Base-by-base conservation (phyloP, 139 green algal species). In the Trebouxia sp. region DNA sequence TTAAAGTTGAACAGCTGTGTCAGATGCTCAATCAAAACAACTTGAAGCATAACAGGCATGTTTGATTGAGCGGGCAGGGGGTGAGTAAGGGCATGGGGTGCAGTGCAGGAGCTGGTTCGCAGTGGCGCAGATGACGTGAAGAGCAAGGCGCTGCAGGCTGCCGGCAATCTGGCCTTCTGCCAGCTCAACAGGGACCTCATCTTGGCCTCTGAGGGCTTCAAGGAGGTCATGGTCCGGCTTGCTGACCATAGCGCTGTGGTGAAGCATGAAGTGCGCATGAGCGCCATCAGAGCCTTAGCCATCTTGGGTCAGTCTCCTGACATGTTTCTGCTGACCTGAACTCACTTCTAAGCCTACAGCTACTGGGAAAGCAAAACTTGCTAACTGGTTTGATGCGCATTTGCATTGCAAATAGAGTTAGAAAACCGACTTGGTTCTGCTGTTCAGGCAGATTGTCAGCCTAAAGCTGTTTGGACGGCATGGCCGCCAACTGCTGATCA, bases 251-350 rank as follows among this genome's bases (percentile, higher is more conserved):
- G 51, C 35, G 14, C 43, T 75, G 70, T 62, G 45, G 38, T 65
- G 78, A 43, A 66, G 50, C 43, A 81, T 79, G 35, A 81, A 22
- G 77, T 85, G 45, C 38, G 87, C 50, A 48, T 86, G 38, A 79
- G 85, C 10, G 92, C 92, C 30, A 88, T 91, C 20, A 83, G 93
- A 0, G 85, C 90, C 48, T 90, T 97, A 55, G 90, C 92, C 5
- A 87, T 95, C 4, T 83, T 98, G 62, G 94, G 91, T 90, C 56
- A 56, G 85, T 12, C 81, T 55, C 30, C 42, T 50, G 3, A 15
- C 39, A 22, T 66, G 22, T 30, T 41, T 7, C 55, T 66, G 26
- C n/a, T 9, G 10, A 9, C 20, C 15, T 30, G 24, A 32, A 26
- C 51, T 30, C 51, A 9, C 20, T 30, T 1, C 7, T 5, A 26